phyloP scores from a whole-genome alignment of 108 stramenopile species.

The Skeletonema costatum region DNA sequence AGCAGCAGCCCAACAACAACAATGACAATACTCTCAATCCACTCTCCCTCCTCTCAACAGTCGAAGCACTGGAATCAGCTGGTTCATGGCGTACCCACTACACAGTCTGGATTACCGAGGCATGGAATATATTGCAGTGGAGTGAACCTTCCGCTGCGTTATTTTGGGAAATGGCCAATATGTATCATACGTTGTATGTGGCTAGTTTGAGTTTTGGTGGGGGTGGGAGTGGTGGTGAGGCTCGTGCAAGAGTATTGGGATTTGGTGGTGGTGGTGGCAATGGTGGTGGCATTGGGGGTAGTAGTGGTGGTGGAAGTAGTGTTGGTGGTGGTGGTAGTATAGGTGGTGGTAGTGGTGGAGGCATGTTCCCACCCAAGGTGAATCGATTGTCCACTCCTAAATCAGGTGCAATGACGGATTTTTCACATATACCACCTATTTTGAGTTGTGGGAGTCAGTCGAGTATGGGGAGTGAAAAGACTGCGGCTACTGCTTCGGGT shows the following conservation, averaged over 20 bases:
- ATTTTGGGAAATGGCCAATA: conserved; percentile 96
- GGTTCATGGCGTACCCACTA: conserved; percentile 66
- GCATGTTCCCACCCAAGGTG: neutral
- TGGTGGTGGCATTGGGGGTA: neutral
- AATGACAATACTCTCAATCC: conserved; percentile 22
- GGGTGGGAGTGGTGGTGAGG: conserved; percentile 37
- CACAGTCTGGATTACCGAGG: conserved; percentile 92
- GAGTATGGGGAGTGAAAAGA: conserved; percentile 77
- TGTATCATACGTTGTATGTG: conserved; percentile 88
- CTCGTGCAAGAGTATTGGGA: conserved; percentile 14
- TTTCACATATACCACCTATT: conserved; percentile 75
- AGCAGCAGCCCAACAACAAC: neutral
- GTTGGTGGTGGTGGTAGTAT: neutral
- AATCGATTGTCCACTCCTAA: neutral
- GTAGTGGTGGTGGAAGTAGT: conserved; percentile 4
- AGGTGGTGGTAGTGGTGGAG: neutral
- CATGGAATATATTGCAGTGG: conserved; percentile 90
- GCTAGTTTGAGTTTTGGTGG: conserved; percentile 55
- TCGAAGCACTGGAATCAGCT: conserved; percentile 40
- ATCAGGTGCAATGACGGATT: neutral
- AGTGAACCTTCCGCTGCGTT: conserved; percentile 88
- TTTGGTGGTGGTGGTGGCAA: conserved; percentile 6
- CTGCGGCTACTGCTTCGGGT: conserved; percentile 10
- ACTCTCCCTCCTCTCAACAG: conserved; percentile 36
- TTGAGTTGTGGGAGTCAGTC: conserved; percentile 79